A percentile compares a stretch with the other conserved stretches of the same genome.
Conservation (phyloP, 2,329 filamentous ascomycete genomes). For the Trichoderma sp. region DNA sequence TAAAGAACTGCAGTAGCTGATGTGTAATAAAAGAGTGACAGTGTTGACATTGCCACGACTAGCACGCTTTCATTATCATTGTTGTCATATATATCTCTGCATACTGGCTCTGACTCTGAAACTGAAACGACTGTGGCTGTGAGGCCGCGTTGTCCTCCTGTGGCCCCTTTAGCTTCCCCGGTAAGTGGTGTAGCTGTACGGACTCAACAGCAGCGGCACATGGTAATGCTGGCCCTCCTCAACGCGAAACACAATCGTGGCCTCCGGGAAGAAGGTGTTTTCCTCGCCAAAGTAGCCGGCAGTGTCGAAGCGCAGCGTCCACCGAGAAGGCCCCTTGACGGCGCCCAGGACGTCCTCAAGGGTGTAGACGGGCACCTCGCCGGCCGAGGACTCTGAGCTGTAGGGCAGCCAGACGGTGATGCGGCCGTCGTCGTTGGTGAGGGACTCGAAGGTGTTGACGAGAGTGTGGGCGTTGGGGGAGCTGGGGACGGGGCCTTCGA, state of each 20-base stretch:
- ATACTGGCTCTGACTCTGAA: background rate
- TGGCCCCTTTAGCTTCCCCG: constrained; percentile 61
- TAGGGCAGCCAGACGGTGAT: constrained; percentile 68
- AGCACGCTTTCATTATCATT: background rate
- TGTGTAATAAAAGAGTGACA: background rate
- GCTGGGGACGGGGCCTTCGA: constrained; percentile 47
- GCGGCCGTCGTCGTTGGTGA: constrained; percentile 75
- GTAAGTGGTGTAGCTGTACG: constrained; percentile 82
- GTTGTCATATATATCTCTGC: background rate
- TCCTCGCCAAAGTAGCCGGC: constrained; percentile 68
- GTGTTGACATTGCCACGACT: background rate
- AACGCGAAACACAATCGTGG: constrained; percentile 55
- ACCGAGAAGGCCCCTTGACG: constrained; percentile 52
- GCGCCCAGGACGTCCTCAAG: constrained; percentile 57
- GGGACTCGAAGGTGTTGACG: constrained; percentile 60
- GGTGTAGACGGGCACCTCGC: constrained; percentile 60
- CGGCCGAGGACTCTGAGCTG: constrained; percentile 50
- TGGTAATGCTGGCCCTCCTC: constrained; percentile 69
- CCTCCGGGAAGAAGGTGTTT: constrained; percentile 63
- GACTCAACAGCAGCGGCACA: constrained; percentile 74
- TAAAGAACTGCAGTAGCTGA: background rate
- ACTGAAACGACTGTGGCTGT: background rate
- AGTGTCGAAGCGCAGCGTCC: constrained; percentile 73
- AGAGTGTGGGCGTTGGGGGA: constrained; percentile 29
- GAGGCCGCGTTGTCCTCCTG: background rate